Percentiles rank a stretch among this genome's conserved stretches.
Conservation (phyloP, 139 green algal genomes). For the Monoraphidium neglectum region DNA sequence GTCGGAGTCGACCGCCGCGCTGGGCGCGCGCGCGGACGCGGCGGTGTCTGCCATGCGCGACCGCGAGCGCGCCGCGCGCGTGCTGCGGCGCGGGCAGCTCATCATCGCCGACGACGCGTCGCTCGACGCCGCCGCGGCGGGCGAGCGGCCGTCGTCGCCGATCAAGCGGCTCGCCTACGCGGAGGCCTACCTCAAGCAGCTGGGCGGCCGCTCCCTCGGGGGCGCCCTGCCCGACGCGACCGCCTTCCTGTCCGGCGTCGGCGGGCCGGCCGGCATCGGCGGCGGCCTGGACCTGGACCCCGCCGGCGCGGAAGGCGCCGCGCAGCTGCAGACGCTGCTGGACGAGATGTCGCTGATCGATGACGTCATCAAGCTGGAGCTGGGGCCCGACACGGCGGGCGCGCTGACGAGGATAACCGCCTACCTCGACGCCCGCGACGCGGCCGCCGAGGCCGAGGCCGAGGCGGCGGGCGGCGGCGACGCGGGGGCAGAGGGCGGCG, state of each 20-base stretch:
- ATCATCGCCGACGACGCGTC: neutral
- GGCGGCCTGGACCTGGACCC: neutral
- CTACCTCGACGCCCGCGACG: conserved; percentile 3
- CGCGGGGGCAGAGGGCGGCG: neutral
- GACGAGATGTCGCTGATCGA: conserved; percentile 23
- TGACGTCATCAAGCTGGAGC: conserved; percentile 17
- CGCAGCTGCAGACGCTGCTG: conserved; percentile 11
- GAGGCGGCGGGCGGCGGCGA: neutral
- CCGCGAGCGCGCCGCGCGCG: conserved; percentile 1
- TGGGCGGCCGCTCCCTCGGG: conserved; percentile 16
- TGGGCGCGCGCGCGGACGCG: too few relatives aligned
- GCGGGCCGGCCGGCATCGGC: neutral
- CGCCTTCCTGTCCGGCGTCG: too few relatives aligned
- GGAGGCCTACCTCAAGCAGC: conserved; percentile 22
- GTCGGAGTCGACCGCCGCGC: too few relatives aligned
- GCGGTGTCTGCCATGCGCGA: neutral
- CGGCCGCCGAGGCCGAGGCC: too few relatives aligned
- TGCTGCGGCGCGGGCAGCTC: conserved; percentile 12
- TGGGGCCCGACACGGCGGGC: conserved; percentile 13
- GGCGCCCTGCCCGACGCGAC: neutral
- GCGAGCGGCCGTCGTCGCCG: too few relatives aligned
- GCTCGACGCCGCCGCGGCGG: too few relatives aligned
- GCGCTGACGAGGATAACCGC: neutral
- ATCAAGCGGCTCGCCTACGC: neutral
- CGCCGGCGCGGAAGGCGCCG: neutral